Evolutionary conservation across 1,139 yeast genomes (phyloP).

Genomic region (Protomyces pachydermus): DNA sequence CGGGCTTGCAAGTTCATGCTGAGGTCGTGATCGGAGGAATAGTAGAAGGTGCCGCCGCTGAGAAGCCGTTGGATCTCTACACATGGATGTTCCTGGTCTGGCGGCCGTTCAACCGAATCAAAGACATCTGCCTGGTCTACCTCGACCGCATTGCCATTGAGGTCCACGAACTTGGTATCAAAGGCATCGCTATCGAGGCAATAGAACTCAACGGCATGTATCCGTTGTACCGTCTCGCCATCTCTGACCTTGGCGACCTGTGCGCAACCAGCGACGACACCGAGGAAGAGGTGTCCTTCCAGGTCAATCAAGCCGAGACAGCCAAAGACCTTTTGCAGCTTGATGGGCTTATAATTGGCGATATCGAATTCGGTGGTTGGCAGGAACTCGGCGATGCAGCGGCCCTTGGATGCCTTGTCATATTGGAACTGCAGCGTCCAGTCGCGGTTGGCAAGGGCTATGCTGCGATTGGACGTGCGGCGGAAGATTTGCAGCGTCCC

Average conservation of each 20-base stretch:
- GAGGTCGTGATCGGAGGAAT: slow-evolving; percentile 84
- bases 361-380: slow-evolving; percentile 14
- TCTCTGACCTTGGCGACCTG: slow-evolving; percentile 68
- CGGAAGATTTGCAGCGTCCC: slow-evolving; percentile 11
- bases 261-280: slow-evolving; percentile 69
- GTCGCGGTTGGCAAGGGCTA: slow-evolving; percentile 15
- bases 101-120: slow-evolving; percentile 18
- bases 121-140: slow-evolving; percentile 22
- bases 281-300: slow-evolving; percentile 55
- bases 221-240: slow-evolving; percentile 72
- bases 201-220: slow-evolving; percentile 77
- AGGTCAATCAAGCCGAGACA: slow-evolving; percentile 72
- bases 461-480: slow-evolving; percentile 5
- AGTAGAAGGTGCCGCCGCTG: slow-evolving; percentile 85
- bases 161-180: slow-evolving; percentile 69
- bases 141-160: slow-evolving; percentile 38
- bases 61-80: slow-evolving; percentile 68
- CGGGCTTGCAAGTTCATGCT: slow-evolving; percentile 71
- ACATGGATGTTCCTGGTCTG: slow-evolving; percentile 69
- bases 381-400: slow-evolving; percentile 17
- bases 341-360: slow-evolving; percentile 6
- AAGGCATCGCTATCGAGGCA: slow-evolving; percentile 67
- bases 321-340: slow-evolving; percentile 49
- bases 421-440: slow-evolving; percentile 18
- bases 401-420: slow-evolving; percentile 1